Percentiles rank a stretch among this genome's conserved stretches.
phyloP scores from a whole-genome alignment of 345 rosid genomes.

The Gynandropsis gynandra region DNA sequence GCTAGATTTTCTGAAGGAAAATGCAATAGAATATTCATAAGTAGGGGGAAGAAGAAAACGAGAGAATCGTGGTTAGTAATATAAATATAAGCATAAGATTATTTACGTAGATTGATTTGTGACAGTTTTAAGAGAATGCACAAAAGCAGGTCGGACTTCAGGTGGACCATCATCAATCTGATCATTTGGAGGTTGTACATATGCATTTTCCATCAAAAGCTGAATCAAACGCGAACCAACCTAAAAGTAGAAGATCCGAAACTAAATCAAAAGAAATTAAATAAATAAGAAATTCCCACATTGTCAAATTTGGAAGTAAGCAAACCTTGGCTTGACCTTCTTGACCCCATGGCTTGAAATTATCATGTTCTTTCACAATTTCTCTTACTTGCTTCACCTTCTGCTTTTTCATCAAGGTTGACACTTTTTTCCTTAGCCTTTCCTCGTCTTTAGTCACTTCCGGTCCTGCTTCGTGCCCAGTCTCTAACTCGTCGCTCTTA shows the following conservation, averaged over 20 bases:
- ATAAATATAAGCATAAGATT: constrained; percentile 16
- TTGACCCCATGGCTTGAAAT: constrained; percentile 82
- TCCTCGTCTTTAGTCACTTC: constrained; percentile 37
- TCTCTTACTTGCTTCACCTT: constrained; percentile 50
- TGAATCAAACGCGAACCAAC: constrained; percentile 87
- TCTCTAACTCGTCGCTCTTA: constrained; percentile 32
- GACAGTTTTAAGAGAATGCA: constrained; percentile 52
- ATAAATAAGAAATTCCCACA: not conserved
- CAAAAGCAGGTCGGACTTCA: constrained; percentile 90
- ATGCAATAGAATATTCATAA: constrained; percentile 17
- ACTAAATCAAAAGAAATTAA: constrained; percentile 16
- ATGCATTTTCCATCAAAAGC: constrained; percentile 72
- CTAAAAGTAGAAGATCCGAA: constrained; percentile 35
- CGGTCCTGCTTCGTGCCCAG: constrained; percentile 27
- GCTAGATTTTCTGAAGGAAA: constrained; percentile 50
- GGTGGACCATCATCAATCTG: constrained; percentile 70
- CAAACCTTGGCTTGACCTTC: constrained; percentile 82
- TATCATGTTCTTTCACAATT: constrained; percentile 51
- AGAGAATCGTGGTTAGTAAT: constrained; percentile 16
- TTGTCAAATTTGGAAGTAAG: constrained; percentile 18
- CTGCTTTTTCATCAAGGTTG: constrained; percentile 53
- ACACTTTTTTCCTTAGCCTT: constrained; percentile 53
- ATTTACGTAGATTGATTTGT: constrained; percentile 59
- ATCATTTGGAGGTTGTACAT: constrained; percentile 79
- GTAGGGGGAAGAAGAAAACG: constrained; percentile 4